Conservation (phyloP, 192 early-diverging fungal species). For the Backusella tarrabulga region DNA sequence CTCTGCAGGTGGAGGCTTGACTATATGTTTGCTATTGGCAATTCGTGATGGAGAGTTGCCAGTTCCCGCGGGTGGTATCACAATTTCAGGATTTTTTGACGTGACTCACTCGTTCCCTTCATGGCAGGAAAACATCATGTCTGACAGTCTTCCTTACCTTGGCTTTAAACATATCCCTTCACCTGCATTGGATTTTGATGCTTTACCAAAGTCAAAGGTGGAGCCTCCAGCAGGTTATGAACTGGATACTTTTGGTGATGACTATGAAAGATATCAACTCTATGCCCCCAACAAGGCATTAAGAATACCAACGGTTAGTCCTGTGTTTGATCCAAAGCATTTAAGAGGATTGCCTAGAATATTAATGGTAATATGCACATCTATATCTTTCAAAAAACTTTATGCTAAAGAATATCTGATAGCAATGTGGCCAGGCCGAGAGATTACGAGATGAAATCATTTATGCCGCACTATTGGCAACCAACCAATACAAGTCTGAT, state of each 20-base stretch:
- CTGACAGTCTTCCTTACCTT: conserved; percentile 43
- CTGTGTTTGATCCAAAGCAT: conserved; percentile 34
- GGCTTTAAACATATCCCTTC: conserved; percentile 44
- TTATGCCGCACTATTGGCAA: conserved; percentile 41
- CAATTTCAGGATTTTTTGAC: conserved; percentile 66
- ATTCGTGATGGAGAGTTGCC: conserved; percentile 56
- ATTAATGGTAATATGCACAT: conserved; percentile 36
- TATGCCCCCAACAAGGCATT: conserved; percentile 47
- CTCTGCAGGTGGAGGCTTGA: conserved; percentile 66
- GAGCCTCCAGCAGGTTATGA: background rate
- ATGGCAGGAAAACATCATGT: conserved; percentile 18
- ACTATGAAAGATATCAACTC: conserved; percentile 36
- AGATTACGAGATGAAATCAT: conserved; percentile 49
- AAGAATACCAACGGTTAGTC: conserved; percentile 44
- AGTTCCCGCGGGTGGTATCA: conserved; percentile 51
- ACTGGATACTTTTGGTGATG: background rate
- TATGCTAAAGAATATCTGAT: background rate
- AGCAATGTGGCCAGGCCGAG: conserved; percentile 46
- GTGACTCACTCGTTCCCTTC: conserved; percentile 48
- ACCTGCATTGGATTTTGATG: conserved; percentile 24
- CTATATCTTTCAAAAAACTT: background rate
- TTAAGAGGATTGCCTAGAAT: conserved; percentile 42
- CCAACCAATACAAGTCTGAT: background rate
- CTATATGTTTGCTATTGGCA: conserved; percentile 50
- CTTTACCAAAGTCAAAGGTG: conserved; percentile 12